Evolutionary conservation across 148 eudicot species (phyloP), one percentile per base, ranked within the genome.

Genomic region (Euryodendron excelsum): DNA sequence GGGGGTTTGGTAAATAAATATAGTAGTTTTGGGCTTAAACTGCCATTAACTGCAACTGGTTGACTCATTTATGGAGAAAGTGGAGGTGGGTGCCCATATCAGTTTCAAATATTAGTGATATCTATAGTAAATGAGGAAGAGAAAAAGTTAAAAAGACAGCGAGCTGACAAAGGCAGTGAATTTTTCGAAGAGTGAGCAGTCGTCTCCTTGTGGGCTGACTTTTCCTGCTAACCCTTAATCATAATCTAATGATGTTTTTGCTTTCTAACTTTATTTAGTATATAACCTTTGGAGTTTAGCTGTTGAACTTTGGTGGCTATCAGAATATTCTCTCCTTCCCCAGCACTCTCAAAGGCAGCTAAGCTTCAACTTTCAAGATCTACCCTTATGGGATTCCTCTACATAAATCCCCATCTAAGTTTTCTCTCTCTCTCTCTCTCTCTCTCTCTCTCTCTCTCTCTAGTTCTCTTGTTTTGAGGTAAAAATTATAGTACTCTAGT

Each of bases 201-300:
- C 88, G 89, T 88, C 88, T 77, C 80, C 82, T 90, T 85, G 86
- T 78, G 92, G 87, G 97, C 91, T 90, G 93, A 92, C 97, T 89
- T 92, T 88, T 81, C 78, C 88, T 87, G 88, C 65, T 56, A 84
- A 77, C 72, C 62, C 78, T 77, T 89, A 87, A 91, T 93, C 91
- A 93, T 93, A 93, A 85, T 88, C 91, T 87, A 93, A 93, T 93
- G 33, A 91, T 90, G 86, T 85, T 77, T 86, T 72, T 82, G 81
- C 85, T 86, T 88, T 87, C 75, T 77, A 79, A 78, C 65, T 80
- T 87, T 79, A 65, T 87, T 91, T 88, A 88, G 65, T 77, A 83
- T 91, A 68, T 80, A 69, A 77, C 63, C 69, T 89, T 93, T 93
- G 97, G 93, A 91, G 36, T 88, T 88, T 89, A 81, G 89, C 86